Percentiles rank a stretch among this genome's conserved stretches.
phyloP scores from a whole-genome alignment of 208 protist genomes.

The Histomonas meleagridis region DNA sequence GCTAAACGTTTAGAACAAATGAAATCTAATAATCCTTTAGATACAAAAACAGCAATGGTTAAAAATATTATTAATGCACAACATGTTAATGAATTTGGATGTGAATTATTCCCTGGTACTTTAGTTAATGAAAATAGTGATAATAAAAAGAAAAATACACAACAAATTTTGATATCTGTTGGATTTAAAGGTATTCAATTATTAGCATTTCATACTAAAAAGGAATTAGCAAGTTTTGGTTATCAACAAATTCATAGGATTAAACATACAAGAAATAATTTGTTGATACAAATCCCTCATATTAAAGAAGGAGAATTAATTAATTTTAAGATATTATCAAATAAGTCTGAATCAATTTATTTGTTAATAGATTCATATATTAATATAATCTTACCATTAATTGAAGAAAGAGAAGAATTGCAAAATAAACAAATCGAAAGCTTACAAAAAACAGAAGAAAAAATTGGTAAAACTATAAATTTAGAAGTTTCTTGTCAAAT shows the following conservation, averaged over 20 bases:
- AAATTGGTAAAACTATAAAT: not conserved
- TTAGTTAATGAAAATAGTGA: not conserved
- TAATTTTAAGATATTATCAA: not conserved
- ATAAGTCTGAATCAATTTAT: not conserved
- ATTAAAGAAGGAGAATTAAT: not conserved
- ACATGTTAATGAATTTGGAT: not conserved
- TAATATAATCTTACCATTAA: not conserved
- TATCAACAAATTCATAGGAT: not conserved
- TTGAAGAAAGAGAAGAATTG: not conserved
- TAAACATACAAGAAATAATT: not conserved
- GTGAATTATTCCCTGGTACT: not conserved
- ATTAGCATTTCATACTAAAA: not conserved
- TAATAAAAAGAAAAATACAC: not conserved
- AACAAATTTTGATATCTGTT: not conserved
- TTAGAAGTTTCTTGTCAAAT: not conserved
- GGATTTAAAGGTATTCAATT: not conserved
- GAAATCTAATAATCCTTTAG: not conserved
- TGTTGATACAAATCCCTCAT: not conserved
- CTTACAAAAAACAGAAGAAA: not conserved
- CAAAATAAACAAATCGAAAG: not conserved
- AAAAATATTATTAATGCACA: not conserved
- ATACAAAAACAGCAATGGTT: not conserved
- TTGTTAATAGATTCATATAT: not conserved
- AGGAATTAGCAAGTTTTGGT: not conserved
- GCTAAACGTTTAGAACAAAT: not conserved